Evolutionary conservation across 768 basidiomycete genomes (phyloP).

Genomic region (Tulasnella sp.): DNA sequence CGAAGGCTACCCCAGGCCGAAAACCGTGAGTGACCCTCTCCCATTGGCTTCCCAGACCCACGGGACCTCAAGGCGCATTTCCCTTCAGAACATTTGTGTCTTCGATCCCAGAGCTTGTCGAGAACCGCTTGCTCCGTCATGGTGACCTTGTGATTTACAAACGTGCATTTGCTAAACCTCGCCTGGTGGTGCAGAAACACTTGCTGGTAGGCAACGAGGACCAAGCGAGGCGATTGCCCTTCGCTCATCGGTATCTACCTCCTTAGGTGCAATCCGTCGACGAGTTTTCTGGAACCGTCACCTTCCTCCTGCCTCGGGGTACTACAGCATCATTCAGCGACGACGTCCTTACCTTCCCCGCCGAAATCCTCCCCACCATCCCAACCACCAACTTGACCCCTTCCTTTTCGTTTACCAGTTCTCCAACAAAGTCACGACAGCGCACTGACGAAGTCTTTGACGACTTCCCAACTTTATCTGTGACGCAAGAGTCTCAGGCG

Average conservation of each 20-base stretch:
- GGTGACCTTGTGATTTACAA: slow-evolving; percentile 52
- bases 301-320: slow-evolving; percentile 39
- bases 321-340: slow-evolving; percentile 32
- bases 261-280: slow-evolving; percentile 42
- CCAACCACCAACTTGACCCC: slow-evolving; percentile 9
- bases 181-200: slow-evolving; percentile 47
- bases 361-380: slow-evolving; percentile 21
- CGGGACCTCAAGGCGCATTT: neutral
- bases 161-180: slow-evolving; percentile 38
- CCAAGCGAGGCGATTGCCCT: neutral
- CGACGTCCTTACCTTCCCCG: slow-evolving; percentile 30
- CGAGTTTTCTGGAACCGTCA: slow-evolving; percentile 37
- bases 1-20: neutral
- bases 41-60: neutral
- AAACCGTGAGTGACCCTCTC: neutral
- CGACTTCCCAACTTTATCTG: neutral
- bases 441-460: neutral
- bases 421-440: neutral
- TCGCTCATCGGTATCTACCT: too few relatives aligned
- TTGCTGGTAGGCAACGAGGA: slow-evolving; percentile 37
- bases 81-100: neutral
- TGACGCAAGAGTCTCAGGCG: slow-evolving; percentile 24
- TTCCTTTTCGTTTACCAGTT: neutral
- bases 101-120: slow-evolving; percentile 34
- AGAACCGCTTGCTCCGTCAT: slow-evolving; percentile 39